phyloP scores from a whole-genome alignment of 192 early-diverging fungal genomes.

The Entomortierella parvispora region DNA sequence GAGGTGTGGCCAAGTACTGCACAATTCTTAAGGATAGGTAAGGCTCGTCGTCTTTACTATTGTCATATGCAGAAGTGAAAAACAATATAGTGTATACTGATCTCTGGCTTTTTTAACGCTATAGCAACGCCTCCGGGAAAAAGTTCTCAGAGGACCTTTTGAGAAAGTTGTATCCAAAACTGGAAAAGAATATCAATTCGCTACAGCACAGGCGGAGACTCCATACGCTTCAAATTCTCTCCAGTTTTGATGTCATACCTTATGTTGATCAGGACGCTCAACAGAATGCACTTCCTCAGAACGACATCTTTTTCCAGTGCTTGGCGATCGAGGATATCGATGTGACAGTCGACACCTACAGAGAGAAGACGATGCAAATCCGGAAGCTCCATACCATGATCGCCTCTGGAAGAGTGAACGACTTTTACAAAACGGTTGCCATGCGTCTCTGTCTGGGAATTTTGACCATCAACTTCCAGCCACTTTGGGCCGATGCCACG shows the following conservation, averaged over 20 bases:
- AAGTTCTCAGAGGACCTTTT: constrained; percentile 56
- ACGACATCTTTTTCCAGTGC: constrained; percentile 62
- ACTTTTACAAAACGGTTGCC: constrained; percentile 73
- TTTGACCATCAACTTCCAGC: constrained; percentile 83
- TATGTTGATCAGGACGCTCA: constrained; percentile 42
- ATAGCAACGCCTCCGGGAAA: constrained; percentile 26
- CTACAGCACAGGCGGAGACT: constrained; percentile 64
- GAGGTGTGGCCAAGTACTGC: constrained; percentile 58
- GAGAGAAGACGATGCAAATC: constrained; percentile 84
- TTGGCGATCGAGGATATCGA: constrained; percentile 73
- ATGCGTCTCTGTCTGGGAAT: constrained; percentile 75
- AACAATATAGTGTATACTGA: no score
- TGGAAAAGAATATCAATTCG: constrained; percentile 71
- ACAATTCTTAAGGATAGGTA: constrained; percentile 47
- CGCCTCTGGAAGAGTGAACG: constrained; percentile 69
- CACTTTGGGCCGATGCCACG: constrained; percentile 84
- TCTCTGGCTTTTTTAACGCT: constrained; percentile 11
- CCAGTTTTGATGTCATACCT: constrained; percentile 73
- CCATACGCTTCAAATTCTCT: constrained; percentile 76
- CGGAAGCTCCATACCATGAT: constrained; percentile 75
- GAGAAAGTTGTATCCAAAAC: constrained; percentile 56
- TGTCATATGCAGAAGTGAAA: no score
- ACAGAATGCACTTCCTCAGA: constrained; percentile 25
- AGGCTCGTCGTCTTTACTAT: no score
- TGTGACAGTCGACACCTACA: constrained; percentile 69